A percentile compares a stretch with the other conserved stretches of the same genome.
Evolutionary conservation across 441 rosid species (phyloP).

Genomic region (Raphanus hybrid): DNA sequence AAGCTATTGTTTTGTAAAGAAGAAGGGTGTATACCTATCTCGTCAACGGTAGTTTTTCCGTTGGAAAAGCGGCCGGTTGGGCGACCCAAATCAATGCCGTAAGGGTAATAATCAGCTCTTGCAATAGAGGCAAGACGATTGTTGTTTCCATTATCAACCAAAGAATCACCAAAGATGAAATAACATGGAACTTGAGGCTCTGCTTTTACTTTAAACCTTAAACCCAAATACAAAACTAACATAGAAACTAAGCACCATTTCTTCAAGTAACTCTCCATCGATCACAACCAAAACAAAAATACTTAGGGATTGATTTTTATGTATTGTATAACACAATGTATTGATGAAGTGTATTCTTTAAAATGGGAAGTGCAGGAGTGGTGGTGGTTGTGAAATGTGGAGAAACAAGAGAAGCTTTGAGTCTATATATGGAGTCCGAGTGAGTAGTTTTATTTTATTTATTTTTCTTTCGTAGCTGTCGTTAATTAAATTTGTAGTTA

Average conservation of each 20-base stretch:
- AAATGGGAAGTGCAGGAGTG: constrained; percentile 15
- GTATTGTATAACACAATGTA: constrained; percentile 11
- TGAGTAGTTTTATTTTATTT: neutral
- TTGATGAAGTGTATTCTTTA: constrained; percentile 1
- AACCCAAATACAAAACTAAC: constrained; percentile 11
- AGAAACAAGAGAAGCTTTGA: constrained; percentile 22
- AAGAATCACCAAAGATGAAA: constrained; percentile 66
- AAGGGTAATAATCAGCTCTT: constrained; percentile 56
- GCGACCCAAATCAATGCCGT: constrained; percentile 60
- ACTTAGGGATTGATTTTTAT: constrained; percentile 17
- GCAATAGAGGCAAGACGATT: constrained; percentile 53
- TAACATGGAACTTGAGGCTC: constrained; percentile 62
- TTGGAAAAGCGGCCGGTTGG: constrained; percentile 64
- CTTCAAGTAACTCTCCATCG: constrained; percentile 41
- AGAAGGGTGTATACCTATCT: constrained; percentile 51
- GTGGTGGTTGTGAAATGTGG: constrained; percentile 34
- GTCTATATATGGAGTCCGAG: constrained; percentile 28
- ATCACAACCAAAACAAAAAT: constrained; percentile 8
- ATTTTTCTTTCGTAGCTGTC: neutral
- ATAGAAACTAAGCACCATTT: constrained; percentile 37
- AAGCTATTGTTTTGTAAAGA: constrained; percentile 45
- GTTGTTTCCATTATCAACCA: constrained; percentile 68
- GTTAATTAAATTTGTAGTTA: constrained; percentile 2
- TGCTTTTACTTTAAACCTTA: constrained; percentile 41
- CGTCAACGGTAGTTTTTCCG: constrained; percentile 61